Evolutionary conservation across 306 rosid species (phyloP).

Genomic region (Cucumis sativus): DNA sequence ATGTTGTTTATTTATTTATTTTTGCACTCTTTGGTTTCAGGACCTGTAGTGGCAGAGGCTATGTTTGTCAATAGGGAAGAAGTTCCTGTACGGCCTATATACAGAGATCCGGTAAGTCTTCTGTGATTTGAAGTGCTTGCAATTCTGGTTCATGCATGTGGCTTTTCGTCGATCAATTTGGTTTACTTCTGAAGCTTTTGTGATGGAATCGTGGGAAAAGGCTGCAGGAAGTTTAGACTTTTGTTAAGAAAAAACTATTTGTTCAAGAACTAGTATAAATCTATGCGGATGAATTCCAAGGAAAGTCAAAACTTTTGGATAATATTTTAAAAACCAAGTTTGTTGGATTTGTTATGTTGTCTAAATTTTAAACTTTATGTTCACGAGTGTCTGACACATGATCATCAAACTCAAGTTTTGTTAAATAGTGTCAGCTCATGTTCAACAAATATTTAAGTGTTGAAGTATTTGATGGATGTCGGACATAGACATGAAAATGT

Average conservation of each 20-base stretch:
- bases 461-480: not conserved
- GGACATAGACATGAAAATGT: not conserved
- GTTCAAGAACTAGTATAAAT: not conserved
- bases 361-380: not conserved
- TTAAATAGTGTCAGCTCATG: not conserved
- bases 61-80: conserved; percentile 94
- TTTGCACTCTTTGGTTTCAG: conserved; percentile 31
- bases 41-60: conserved; percentile 94
- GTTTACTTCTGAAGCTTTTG: not conserved
- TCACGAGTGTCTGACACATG: not conserved
- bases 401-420: not conserved
- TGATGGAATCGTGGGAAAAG: not conserved
- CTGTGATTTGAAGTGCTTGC: not conserved
- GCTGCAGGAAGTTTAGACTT: not conserved
- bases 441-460: not conserved
- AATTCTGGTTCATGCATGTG: not conserved
- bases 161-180: not conserved
- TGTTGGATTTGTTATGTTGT: not conserved
- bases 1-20: not conserved
- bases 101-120: conserved; percentile 83
- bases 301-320: not conserved
- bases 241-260: not conserved
- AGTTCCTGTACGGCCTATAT: conserved; percentile 79
- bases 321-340: not conserved
- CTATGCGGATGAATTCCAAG: not conserved